Evolutionary conservation across 2,329 filamentous ascomycete species (phyloP).

Genomic region (Diaporthe velutina): DNA sequence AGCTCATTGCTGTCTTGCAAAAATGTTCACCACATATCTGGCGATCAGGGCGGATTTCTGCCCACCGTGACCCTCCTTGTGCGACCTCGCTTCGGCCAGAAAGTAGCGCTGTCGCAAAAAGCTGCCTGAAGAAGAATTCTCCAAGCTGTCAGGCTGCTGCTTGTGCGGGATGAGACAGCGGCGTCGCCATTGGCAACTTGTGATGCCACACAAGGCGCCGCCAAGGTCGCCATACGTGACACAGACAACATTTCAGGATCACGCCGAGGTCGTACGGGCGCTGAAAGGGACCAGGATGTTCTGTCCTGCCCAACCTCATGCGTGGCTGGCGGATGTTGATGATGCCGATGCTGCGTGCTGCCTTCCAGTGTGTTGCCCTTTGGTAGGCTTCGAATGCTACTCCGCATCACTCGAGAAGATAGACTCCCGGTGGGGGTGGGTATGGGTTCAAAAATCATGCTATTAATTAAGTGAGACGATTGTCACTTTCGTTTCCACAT

Average conservation of each 20-base stretch:
- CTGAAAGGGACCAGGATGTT: background rate
- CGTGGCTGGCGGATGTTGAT: background rate
- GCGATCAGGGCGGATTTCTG: too few species aligned
- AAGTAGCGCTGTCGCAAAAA: background rate
- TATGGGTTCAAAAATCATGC: background rate
- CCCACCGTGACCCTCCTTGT: background rate
- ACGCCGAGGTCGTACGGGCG: background rate
- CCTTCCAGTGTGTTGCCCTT: background rate
- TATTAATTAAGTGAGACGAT: background rate
- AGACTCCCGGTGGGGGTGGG: too few species aligned
- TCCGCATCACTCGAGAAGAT: background rate
- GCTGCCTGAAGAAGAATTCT: background rate
- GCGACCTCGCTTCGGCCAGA: background rate
- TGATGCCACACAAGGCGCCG: background rate
- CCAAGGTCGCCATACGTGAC: background rate
- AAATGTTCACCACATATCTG: background rate
- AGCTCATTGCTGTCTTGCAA: background rate
- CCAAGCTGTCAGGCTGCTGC: background rate
- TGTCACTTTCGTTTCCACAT: background rate
- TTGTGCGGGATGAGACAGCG: background rate
- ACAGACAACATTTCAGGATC: background rate
- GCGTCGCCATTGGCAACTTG: background rate
- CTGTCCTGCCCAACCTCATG: background rate
- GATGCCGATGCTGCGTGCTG: background rate
- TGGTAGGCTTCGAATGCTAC: background rate